Evolutionary conservation across 148 eudicot species (phyloP).

Genomic region (Camellia japonica): DNA sequence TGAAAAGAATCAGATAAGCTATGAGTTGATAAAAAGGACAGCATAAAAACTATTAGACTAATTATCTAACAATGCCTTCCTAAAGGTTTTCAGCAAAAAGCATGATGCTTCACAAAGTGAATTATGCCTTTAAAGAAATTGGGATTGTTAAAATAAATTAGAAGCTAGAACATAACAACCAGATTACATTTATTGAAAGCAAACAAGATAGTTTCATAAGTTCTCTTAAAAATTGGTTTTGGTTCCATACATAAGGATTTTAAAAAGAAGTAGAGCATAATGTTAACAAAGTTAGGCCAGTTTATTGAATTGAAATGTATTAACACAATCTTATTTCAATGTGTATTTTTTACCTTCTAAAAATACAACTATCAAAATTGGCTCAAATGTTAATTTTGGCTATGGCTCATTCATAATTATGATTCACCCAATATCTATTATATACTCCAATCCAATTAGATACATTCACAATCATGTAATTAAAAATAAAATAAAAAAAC

Average conservation of each 20-base stretch:
- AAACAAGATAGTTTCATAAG: background rate
- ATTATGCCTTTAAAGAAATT: no score
- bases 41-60: background rate
- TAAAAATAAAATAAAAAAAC: background rate
- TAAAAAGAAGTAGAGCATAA: background rate
- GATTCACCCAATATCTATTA: no score
- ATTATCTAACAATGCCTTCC: background rate
- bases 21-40: no score
- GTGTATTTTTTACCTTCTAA: background rate
- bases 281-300: no score
- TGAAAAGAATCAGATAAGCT: background rate
- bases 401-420: background rate
- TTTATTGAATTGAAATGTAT: background rate
- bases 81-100: no score
- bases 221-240: background rate
- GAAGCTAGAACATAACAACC: background rate
- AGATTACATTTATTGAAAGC: background rate
- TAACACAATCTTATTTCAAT: background rate
- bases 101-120: no score
- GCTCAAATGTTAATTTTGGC: background rate
- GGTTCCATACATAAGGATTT: background rate
- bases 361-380: background rate
- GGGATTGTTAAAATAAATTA: no score
- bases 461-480: background rate
- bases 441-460: background rate